Conservation (phyloP, 2,329 filamentous ascomycete genomes). For the Albifimbria verrucaria region DNA sequence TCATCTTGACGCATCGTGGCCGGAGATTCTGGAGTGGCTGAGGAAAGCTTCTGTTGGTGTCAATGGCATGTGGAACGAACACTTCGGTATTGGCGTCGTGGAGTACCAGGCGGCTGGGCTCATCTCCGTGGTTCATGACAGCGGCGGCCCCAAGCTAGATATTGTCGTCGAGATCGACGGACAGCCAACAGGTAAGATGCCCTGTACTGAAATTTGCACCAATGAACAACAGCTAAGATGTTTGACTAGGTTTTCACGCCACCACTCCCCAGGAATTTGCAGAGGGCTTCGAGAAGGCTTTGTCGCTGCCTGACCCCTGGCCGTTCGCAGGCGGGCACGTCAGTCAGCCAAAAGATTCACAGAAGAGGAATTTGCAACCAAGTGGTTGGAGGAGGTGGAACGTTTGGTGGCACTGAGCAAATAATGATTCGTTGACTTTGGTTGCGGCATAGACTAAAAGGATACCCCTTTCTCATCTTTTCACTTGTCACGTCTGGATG, state of each 20-base stretch:
- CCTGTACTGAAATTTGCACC: not conserved
- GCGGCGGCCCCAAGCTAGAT: conserved; percentile 87
- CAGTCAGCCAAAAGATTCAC: conserved; percentile 81
- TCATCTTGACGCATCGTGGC: conserved; percentile 85
- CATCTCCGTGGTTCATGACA: conserved; percentile 89
- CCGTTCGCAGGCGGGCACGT: conserved; percentile 72
- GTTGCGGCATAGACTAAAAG: conserved; percentile 27
- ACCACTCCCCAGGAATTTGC: conserved; percentile 77
- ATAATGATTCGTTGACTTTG: conserved; percentile 14
- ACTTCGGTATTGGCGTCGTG: conserved; percentile 97
- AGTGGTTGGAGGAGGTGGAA: conserved; percentile 75
- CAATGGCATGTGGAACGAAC: conserved; percentile 99
- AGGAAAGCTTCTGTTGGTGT: conserved; percentile 77
- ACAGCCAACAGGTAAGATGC: conserved; percentile 66
- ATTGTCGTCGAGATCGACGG: conserved; percentile 84
- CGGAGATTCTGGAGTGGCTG: conserved; percentile 78
- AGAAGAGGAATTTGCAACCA: conserved; percentile 76
- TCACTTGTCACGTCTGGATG: conserved; percentile 1
- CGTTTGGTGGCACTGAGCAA: conserved; percentile 55
- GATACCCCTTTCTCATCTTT: conserved; percentile 30
- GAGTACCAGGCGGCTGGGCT: conserved; percentile 96
- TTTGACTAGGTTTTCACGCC: conserved; percentile 75
- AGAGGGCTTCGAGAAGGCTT: conserved; percentile 71
- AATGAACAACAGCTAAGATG: not conserved
- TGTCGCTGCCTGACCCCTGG: conserved; percentile 70